phyloP scores from a whole-genome alignment of 139 green algal species.

The Chlorella sorokiniana region DNA sequence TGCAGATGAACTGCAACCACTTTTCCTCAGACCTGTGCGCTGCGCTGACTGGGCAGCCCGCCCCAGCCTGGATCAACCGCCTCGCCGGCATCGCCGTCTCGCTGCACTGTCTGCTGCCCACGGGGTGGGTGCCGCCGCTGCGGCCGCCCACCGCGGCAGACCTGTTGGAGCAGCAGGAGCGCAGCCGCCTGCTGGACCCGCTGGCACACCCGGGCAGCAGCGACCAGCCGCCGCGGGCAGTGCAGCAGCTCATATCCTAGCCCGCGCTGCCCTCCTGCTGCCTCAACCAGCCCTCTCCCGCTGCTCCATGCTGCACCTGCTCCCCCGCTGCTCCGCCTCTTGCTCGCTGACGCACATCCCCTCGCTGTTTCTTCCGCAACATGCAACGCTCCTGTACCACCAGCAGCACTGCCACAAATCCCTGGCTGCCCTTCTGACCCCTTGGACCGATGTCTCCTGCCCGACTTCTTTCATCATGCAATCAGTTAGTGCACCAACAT shows the following conservation, averaged over 20 bases:
- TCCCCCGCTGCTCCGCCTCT: background rate
- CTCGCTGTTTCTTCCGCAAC: too few relatives aligned
- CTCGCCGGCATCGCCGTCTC: slow-evolving; percentile 81
- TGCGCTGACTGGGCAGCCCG: slow-evolving; percentile 64
- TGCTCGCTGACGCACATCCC: too few relatives aligned
- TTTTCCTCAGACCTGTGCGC: slow-evolving; percentile 78
- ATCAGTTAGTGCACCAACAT: too few relatives aligned
- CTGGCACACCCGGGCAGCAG: slow-evolving; percentile 1
- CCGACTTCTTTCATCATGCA: too few relatives aligned
- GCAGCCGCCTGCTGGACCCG: slow-evolving; percentile 17
- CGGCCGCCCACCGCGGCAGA: slow-evolving; percentile 53
- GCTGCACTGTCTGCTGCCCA: slow-evolving; percentile 86
- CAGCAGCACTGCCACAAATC: too few relatives aligned
- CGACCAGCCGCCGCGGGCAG: slow-evolving; percentile 3
- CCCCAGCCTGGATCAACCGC: slow-evolving; percentile 84
- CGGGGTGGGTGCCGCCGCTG: slow-evolving; percentile 79
- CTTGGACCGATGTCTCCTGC: too few relatives aligned
- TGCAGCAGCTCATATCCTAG: slow-evolving; percentile 16
- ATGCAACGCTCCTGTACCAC: too few relatives aligned
- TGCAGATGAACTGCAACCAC: slow-evolving; percentile 85
- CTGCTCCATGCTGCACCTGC: background rate
- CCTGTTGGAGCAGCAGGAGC: background rate
- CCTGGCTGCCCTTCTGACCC: too few relatives aligned
- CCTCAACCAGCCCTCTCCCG: background rate
- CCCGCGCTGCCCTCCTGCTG: background rate